Conservation (phyloP, 2,329 filamentous ascomycete genomes). For the Apiospora sp. region DNA sequence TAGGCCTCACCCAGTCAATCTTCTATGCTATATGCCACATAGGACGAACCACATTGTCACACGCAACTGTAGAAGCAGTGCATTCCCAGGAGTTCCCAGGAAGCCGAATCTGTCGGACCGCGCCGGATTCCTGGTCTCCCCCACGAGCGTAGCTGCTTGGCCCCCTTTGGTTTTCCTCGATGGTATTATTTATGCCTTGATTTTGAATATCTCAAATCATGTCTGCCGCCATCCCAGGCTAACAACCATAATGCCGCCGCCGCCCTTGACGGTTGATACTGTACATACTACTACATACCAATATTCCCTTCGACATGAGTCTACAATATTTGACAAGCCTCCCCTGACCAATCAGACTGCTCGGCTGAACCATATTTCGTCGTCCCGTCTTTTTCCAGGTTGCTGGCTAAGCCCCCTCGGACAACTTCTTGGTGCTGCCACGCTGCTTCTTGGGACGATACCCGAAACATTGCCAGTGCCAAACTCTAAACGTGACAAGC, state of each 20-base stretch:
- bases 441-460: background rate
- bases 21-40: slow-evolving; percentile 3
- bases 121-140: background rate
- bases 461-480: slow-evolving; percentile 16
- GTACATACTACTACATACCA: too few species aligned
- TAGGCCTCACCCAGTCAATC: background rate
- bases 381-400: slow-evolving; percentile 1
- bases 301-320: background rate
- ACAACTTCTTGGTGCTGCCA: background rate
- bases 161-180: background rate
- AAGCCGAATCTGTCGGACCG: background rate
- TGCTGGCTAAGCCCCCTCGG: background rate
- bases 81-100: background rate
- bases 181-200: background rate
- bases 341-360: background rate
- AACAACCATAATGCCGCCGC: background rate
- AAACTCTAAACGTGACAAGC: slow-evolving; percentile 17
- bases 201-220: background rate
- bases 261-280: background rate
- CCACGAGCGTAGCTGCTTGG: background rate
- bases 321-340: background rate
- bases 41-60: background rate
- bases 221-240: background rate
- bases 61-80: background rate
- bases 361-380: background rate